phyloP scores from a whole-genome alignment of 1,139 yeast species.

The Suhomyces chickasaworum region DNA sequence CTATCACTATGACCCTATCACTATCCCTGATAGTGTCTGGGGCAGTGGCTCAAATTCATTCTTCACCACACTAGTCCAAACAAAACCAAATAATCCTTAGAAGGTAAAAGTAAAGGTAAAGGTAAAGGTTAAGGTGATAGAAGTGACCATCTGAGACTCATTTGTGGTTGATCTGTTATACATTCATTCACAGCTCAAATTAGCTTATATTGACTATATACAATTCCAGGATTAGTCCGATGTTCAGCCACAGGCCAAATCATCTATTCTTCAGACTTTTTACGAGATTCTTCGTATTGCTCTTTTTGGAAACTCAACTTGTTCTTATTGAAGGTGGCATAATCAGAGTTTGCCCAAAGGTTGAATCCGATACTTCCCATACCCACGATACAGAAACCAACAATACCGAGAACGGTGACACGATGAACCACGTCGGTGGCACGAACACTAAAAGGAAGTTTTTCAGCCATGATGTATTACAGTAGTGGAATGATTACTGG shows the following conservation, averaged over 20 bases:
- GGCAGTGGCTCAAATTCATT: too few relatives aligned
- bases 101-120: too few relatives aligned
- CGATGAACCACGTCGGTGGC: conserved; percentile 32
- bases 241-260: neutral
- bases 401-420: conserved; percentile 28
- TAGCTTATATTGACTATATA: conserved; percentile 8
- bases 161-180: neutral
- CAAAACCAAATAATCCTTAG: too few relatives aligned
- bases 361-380: conserved; percentile 27
- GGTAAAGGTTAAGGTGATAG: too few relatives aligned
- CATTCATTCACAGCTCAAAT: neutral
- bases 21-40: conserved; percentile 31
- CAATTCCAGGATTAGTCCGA: neutral
- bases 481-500: neutral
- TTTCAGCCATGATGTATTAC: conserved; percentile 27
- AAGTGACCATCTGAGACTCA: too few relatives aligned
- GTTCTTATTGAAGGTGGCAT: conserved; percentile 43
- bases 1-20: conserved; percentile 28
- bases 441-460: conserved; percentile 49
- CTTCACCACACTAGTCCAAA: too few relatives aligned
- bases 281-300: conserved; percentile 29
- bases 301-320: conserved; percentile 42
- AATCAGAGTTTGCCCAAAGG: conserved; percentile 38
- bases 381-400: conserved; percentile 44
- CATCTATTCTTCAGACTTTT: conserved; percentile 6